Evolutionary conservation across 1,139 yeast species (phyloP), one percentile per base, ranked within the genome.

Genomic region (Candida sanyaensis): DNA sequence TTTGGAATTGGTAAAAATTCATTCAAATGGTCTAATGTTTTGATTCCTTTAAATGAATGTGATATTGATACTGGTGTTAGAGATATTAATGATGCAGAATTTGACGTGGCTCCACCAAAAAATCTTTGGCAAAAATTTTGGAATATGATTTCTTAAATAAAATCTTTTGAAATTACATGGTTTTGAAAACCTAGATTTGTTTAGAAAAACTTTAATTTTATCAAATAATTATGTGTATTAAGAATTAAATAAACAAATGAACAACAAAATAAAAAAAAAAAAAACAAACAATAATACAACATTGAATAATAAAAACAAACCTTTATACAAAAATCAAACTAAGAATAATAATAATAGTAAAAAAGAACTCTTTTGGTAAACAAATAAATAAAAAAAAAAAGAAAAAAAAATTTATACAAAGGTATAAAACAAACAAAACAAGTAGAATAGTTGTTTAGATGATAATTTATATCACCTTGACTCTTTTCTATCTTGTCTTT

Each of bases 21-120:
- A 10, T 69, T 62, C 51, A 58, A 65, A 11, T 55, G 50, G 55
- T 65, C 69, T 21, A 66, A 75, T 3, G 58, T 75, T 42, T 61
- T 78, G 55, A 58, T 72, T 29, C 71, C 78, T 3, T 50, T 77
- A 42, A 84, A 78, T 43, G 83, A 84, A 43, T 78, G 84, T 57
- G 88, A 83, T 59, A 79, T 83, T 44, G 85, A 81, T 52, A 64
- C 80, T 17, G 87, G 85, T 47, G 83, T 83, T 52, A 73, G 85
- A 59, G 82, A 77, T 49, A 67, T 78, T 41, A 87, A 81, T 48
- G 81, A 77, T 29, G 69, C 68, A 12, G 69, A 71, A 21, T 78
- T 81, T 77, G 73, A 65, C 29, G 84, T 78, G 48, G 80, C 76
- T 4, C 73, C 65, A n/a, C 52, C 52, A 23, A 49, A 42, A 10